These are phyloP conservation scores for Sinapis alba DNA, from an alignment of 441 rosid genomes.

Conservation along the genomic window DNA sequence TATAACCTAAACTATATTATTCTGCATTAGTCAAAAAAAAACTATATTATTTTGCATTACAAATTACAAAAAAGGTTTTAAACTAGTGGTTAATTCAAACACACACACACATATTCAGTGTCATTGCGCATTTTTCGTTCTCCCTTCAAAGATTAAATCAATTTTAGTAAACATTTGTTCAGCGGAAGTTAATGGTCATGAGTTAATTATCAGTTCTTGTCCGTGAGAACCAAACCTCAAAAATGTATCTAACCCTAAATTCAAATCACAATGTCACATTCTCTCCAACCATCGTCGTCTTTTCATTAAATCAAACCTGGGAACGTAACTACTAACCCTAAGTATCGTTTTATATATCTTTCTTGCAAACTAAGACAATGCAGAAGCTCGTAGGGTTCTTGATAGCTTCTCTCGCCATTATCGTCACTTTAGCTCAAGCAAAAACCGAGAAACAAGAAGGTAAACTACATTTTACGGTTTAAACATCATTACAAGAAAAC, in stretches of 20 bases:
- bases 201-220: constrained; percentile 21
- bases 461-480: constrained; percentile 16
- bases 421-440: constrained; percentile 46
- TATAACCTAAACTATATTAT: not conserved
- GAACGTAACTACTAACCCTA: constrained; percentile 13
- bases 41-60: not conserved
- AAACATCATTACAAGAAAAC: not conserved
- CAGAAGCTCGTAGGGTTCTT: constrained; percentile 24
- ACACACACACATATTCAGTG: constrained; percentile 10
- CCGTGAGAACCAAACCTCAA: constrained; percentile 24
- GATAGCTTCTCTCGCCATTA: constrained; percentile 44
- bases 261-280: constrained; percentile 22
- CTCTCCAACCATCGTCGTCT: constrained; percentile 14
- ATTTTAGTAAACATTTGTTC: constrained; percentile 38
- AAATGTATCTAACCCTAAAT: constrained; percentile 13
- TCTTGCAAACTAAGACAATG: constrained; percentile 28
- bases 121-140: constrained; percentile 40
- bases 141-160: constrained; percentile 29
- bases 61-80: not conserved
- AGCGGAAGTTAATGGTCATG: constrained; percentile 18
- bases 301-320: constrained; percentile 21
- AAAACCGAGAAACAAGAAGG: constrained; percentile 74
- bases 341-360: not conserved
- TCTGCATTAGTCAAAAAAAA: too few species aligned
- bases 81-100: not conserved